A percentile compares a stretch with the other conserved stretches of the same genome.
Conservation (phyloP, 2,329 filamentous ascomycete species). For the Pseudonectria buxi region DNA sequence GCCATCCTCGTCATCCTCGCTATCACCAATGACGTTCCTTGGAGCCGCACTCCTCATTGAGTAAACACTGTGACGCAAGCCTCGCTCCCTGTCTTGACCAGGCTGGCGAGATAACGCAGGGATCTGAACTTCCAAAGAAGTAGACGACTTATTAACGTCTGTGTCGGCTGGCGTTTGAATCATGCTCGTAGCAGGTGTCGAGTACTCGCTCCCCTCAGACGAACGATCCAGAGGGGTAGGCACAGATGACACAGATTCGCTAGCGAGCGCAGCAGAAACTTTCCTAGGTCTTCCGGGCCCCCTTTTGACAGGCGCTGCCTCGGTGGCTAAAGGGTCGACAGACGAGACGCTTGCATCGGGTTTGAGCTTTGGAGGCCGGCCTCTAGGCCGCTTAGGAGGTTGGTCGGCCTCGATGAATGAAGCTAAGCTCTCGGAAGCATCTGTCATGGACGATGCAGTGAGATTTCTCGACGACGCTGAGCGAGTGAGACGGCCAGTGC, state of each 20-base stretch:
- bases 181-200: constrained; percentile 32
- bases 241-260: constrained; percentile 26
- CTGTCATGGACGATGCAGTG: constrained; percentile 3
- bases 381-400: constrained; percentile 14
- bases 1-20: constrained; percentile 31
- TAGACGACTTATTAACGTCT: constrained; percentile 13
- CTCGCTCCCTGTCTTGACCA: constrained; percentile 22
- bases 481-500: constrained; percentile 20
- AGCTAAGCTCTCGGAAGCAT: constrained; percentile 2
- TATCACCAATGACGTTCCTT: constrained; percentile 39
- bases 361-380: constrained; percentile 16
- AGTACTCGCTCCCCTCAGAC: constrained; percentile 25
- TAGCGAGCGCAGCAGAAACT: constrained; percentile 10
- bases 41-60: constrained; percentile 37
- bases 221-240: constrained; percentile 24
- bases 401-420: constrained; percentile 1
- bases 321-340: constrained; percentile 1
- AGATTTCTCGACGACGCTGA: constrained; percentile 15
- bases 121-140: constrained; percentile 25
- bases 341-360: constrained; percentile 3
- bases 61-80: constrained; percentile 37
- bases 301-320: constrained; percentile 3
- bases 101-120: constrained; percentile 13
- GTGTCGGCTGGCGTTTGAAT: constrained; percentile 27
- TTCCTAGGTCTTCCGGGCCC: constrained; percentile 13